A percentile compares a stretch with the other conserved stretches of the same genome.
These are phyloP conservation scores for Malus orientalis DNA, from an alignment of 306 rosid species.

Conservation along the genomic window DNA sequence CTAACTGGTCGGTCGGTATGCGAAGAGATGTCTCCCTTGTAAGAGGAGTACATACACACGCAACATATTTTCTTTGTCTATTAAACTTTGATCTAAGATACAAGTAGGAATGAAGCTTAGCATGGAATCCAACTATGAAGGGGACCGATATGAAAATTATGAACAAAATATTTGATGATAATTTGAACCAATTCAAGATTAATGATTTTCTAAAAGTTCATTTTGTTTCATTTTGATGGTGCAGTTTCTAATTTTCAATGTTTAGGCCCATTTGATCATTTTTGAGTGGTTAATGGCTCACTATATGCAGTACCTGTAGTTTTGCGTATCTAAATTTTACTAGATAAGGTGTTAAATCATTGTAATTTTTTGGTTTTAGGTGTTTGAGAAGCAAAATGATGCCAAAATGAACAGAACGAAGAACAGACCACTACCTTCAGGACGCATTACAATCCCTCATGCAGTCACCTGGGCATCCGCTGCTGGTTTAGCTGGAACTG, in stretches of 20 bases:
- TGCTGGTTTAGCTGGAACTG: conserved; percentile 74
- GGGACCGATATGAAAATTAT: not conserved
- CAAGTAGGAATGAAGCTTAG: not conserved
- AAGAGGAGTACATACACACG: too few species aligned
- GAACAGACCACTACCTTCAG: conserved; percentile 83
- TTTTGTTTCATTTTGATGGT: not conserved
- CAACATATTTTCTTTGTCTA: not conserved
- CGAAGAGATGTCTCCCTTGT: too few species aligned
- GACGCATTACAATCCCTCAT: conserved; percentile 72
- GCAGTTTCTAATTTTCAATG: not conserved
- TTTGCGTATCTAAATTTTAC: not conserved
- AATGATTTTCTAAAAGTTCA: not conserved
- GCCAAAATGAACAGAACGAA: conserved; percentile 86
- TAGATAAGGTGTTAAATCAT: not conserved
- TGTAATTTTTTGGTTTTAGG: conserved; percentile 24
- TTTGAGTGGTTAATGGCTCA: not conserved
- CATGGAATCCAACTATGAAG: not conserved
- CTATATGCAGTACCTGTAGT: not conserved
- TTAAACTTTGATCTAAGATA: not conserved
- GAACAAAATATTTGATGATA: not conserved
- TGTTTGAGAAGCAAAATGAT: conserved; percentile 71
- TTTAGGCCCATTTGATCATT: not conserved
- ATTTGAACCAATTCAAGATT: not conserved
- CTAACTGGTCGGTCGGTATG: too few species aligned
- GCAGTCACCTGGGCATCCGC: conserved; percentile 70